Base-by-base conservation (phyloP, 225 moss, liverwort and hornwort species). In the Thuidium tamariscinum region DNA sequence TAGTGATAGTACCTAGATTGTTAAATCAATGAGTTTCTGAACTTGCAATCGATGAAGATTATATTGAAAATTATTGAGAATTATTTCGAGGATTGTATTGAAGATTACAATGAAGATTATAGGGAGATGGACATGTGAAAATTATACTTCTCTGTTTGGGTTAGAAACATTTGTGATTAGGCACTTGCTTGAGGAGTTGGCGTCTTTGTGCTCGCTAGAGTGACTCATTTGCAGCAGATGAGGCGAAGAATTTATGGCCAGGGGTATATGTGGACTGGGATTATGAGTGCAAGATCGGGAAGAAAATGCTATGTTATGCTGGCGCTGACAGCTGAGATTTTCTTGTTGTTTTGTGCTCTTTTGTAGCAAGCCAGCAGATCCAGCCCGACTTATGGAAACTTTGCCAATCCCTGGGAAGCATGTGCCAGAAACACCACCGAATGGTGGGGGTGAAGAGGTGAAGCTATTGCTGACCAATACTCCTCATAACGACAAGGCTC, bases 291-390 rank as follows among this genome's bases (percentile, higher is more conserved):
- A 77, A 54, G 34, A 66, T 16, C 66, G 34, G 55, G 39, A 63
- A 52, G n/a, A 41, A 60, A 39, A 74, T 66, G 55, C 64, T 60
- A 22, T 86, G 29, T 16, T 39, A 27, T 68, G 13, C 67, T 42
- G 62, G 74, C 51, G 34, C 70, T 88, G 16, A 84, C 63, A 63
- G 14, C 78, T 83, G 8, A 59, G 59, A 29, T 71, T 81, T 55
- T 86, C 41, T 75, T 73, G 41, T 54, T 84, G 27, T 59, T 80
- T 83, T 83, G 65, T 83, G 77, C 79, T 56, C 88, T 83, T 84
- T 51, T 89, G 84, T 92, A 98, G 98, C 80, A 96, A 98, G 88
- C 93, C 95, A 66, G 92, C 94, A 57, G 96, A 98, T 87, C 94
- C 98, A 84, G 94, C 87, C 74, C 91, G 89, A 29, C 85, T 98